Base-by-base conservation (phyloP, 495 filamentous ascomycete genomes). In the Talaromyces ruber region DNA sequence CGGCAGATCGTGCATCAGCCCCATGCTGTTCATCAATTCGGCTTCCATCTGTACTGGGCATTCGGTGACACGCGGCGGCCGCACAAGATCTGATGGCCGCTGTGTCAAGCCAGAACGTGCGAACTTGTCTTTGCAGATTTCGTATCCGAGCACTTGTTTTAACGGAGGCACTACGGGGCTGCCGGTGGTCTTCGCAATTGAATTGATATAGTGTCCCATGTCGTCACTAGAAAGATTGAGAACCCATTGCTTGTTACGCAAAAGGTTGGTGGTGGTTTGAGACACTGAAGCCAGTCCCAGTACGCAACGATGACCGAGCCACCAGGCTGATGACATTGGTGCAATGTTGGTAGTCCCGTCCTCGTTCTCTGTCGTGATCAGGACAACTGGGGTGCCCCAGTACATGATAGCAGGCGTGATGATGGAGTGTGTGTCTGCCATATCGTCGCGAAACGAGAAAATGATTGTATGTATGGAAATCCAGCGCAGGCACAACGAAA, bases 391-490 rank as follows among this genome's bases (percentile, higher is more conserved):
- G 2, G 75, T 80, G 58, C 76, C 78, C 76, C 56, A 58, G 69
- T 79, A 80, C 60, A 76, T 61, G 32, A 79, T 79, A n/a, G 76
- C 74, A 1, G 78, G 78, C 37, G 71, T 68, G 63, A 80, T 78
- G 52, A 71, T 65, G 9, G 53, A 56, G 29, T 56, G 28, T 32
- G 29, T 56, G 24, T 29, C 47, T 22, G 47, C 47, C 47, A 51
- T 51, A 24, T 51, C 9, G 22, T 51, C 47, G 47, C 24, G 47
- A 18, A 24, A 25, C 47, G 47, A 24, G 45, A 6, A n/a, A 51
- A 24, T 51, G 47, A 22, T 21, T 24, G 34, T 39, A 39, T 6
- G 4, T 39, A 16, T 39, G 14, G 16, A 39, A 51, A 4, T 9
- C 24, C 11, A 14, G 47, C 47, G 47, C 22, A 51, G 18, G 18